Base-by-base conservation (phyloP, 257 asterid genomes). In the Solanum arcanum region DNA sequence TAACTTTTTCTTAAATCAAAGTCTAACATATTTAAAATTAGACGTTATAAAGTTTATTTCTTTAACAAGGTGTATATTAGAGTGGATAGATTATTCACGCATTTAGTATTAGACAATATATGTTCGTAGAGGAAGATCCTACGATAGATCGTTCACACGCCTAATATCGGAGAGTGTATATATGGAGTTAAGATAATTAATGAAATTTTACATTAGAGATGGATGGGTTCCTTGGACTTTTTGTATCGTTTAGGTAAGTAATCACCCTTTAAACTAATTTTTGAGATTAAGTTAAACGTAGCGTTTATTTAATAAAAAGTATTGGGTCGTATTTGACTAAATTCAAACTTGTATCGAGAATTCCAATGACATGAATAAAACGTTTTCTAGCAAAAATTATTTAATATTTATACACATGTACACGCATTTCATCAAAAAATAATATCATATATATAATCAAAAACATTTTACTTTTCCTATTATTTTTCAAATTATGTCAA, bases 191-290 rank as follows among this genome's bases (percentile, higher is more conserved):
- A 10, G n/a, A 3, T 23, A 14, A 23, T 23, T 60, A 60, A 21
- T 60, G 3, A 7, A 60, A 10, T 60, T 7, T 6, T 14, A 23
- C 10, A 66, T 66, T 2, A 27, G 74, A 12, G 20, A 66, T 27
- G 11, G 10, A 27, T 68, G 37, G 7, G 20, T 27, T 66, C 4
- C 35, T 66, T 25, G 35, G 9, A 66, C 12, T 1, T 3, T 13
- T 27, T 68, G 9, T 68, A 13, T 27, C 11, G 1, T 12, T 66
- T 66, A 13, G 9, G 5, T 20, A 18, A 15, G 5, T 12, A 13
- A 12, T 68, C 21, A 27, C 2, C 0, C 2, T 27, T 13, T 68
- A 5, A 21, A 12, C 0, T 8, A 8, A 0, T 1, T 3, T 60
- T 3, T 21, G 27, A 0, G 2, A 5, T 60, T 60, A 11, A 21